Conservation (phyloP, 2,329 filamentous ascomycete genomes). For the Blastomyces gilchristii region DNA sequence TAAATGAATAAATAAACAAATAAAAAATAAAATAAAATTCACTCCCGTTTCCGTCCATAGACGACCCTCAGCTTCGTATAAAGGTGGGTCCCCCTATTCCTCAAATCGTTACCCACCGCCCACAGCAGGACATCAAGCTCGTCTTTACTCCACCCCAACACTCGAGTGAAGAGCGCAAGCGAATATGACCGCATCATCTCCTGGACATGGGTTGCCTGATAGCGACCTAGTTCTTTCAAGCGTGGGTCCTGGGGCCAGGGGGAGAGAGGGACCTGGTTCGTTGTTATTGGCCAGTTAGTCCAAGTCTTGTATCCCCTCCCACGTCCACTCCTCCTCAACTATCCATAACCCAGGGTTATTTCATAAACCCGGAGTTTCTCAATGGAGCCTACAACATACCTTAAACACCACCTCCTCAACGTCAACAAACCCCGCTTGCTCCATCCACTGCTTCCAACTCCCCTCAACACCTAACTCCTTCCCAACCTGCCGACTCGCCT, state of each 20-base stretch:
- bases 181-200: conserved; percentile 15
- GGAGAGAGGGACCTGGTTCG: neutral
- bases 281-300: conserved; percentile 1
- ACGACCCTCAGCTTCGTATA: conserved; percentile 13
- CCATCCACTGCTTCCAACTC: conserved; percentile 21
- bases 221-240: conserved; percentile 7
- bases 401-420: conserved; percentile 18
- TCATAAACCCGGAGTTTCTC: neutral
- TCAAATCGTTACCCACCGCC: conserved; percentile 9
- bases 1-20: neutral
- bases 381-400: neutral
- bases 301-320: neutral
- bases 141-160: conserved; percentile 10
- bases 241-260: conserved; percentile 3
- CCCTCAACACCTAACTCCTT: conserved; percentile 29
- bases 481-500: conserved; percentile 26
- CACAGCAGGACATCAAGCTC: conserved; percentile 10
- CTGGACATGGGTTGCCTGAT: conserved; percentile 9
- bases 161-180: conserved; percentile 12
- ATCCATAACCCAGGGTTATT: neutral
- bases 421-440: conserved; percentile 25
- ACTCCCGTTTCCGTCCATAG: conserved; percentile 8
- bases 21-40: neutral
- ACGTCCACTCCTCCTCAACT: no score
- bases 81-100: conserved; percentile 7